These are phyloP conservation scores for Talaromyces amestolkiae DNA, from an alignment of 2,329 filamentous ascomycete species.

Conservation along the genomic window DNA sequence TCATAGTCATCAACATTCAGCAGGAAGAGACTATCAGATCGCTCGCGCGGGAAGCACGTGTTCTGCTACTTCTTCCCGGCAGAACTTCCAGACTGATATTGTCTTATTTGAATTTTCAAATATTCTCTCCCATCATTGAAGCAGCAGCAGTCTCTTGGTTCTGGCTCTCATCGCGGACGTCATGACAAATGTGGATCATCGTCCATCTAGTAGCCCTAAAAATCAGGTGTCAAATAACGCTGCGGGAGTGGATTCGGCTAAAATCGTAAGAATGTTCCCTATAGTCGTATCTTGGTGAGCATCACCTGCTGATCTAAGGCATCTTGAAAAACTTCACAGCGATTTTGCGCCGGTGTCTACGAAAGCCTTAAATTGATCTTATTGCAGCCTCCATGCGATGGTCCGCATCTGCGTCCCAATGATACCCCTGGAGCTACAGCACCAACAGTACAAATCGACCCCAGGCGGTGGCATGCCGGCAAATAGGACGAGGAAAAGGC, in stretches of 20 bases:
- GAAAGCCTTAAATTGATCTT: too few relatives aligned
- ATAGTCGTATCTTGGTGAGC: neutral
- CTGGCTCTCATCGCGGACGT: neutral
- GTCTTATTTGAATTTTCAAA: neutral
- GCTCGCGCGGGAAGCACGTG: conserved; percentile 1
- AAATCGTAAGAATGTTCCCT: neutral
- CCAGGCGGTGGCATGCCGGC: neutral
- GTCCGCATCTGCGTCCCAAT: too few relatives aligned
- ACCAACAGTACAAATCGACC: neutral
- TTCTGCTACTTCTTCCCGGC: neutral
- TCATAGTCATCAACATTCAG: neutral
- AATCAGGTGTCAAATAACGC: neutral
- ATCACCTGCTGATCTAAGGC: neutral
- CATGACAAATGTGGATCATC: neutral
- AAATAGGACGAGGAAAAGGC: neutral
- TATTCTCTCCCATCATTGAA: neutral
- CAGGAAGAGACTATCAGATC: neutral
- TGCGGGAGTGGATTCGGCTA: neutral
- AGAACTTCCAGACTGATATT: neutral
- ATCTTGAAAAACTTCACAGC: neutral
- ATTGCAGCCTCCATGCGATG: neutral
- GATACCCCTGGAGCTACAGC: neutral
- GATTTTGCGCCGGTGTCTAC: neutral
- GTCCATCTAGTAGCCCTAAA: neutral
- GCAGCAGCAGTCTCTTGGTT: neutral